Base-by-base conservation (phyloP, 1,139 yeast species). In the Suhomyces bribrorum region DNA sequence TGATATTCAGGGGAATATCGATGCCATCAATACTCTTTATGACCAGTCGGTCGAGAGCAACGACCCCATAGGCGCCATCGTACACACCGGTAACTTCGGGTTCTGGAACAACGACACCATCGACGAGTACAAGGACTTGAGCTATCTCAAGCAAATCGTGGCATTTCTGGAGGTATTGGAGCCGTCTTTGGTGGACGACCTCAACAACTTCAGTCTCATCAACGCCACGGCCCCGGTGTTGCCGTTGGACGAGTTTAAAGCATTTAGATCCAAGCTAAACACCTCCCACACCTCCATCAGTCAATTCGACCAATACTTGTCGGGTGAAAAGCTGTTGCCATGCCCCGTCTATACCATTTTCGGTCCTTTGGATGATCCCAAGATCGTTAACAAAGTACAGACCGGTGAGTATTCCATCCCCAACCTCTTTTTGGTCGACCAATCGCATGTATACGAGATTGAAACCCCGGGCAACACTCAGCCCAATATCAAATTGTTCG, bases 71-170 rank as follows among this genome's bases (percentile, higher is more conserved):
- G 61, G 61, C 46, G 30, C 73, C 20, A 73, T 86, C 24, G 66
- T 86, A 12, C 94, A 85, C 55, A 81, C 89, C 2, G 94, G 94
- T 12, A 83, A 83, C 49, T 85, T 86, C 62, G 95, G 95, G 12
- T 83, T 86, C 55, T 80, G 86, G 64, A 85, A 83, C 52, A 61
- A 62, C 26, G 74, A 73, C 13, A 78, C 86, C 26, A 69, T 83
- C n/a, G 49, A 48, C 14, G 64, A 61, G 8, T 66, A 75, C 45
- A 77, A 82, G 38, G 82, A 78, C 45, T 71, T 76, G 40, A 67
- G 71, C 14, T 78, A 76, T 49, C 53, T 78, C 34, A 75, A 85
- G 44, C 88, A 82, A 50, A 78, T 84, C 28, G 83, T 83, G 14
- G 84, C 83, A 41, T 83, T 82, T 50, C 80, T 83, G 45, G 84